phyloP scores from a whole-genome alignment of 2,329 filamentous ascomycete species.

The Elsinoe ampelina region DNA sequence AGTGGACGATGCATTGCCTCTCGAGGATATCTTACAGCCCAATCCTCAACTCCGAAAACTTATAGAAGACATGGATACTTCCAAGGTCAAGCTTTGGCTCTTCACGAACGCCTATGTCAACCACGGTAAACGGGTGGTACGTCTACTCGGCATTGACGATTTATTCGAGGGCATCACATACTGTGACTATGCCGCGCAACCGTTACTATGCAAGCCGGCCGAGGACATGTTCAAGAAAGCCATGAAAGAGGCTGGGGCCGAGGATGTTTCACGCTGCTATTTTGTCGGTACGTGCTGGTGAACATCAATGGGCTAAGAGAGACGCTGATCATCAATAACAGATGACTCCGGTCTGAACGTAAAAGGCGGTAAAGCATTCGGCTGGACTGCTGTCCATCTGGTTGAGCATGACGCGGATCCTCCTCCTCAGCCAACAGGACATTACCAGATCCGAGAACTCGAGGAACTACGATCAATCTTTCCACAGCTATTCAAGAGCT shows the following conservation, averaged over 20 bases:
- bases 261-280: conserved; percentile 63
- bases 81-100: conserved; percentile 82
- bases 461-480: conserved; percentile 67
- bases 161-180: conserved; percentile 91
- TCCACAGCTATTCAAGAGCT: conserved; percentile 70
- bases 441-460: conserved; percentile 64
- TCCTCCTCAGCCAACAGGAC: conserved; percentile 51
- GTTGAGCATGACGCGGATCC: conserved; percentile 65
- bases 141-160: conserved; percentile 71
- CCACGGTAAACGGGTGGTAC: conserved; percentile 74
- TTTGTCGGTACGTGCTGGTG: conserved; percentile 66
- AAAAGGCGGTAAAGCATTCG: conserved; percentile 62
- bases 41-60: conserved; percentile 64
- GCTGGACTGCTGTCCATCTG: conserved; percentile 80
- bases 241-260: conserved; percentile 71
- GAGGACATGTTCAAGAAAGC: conserved; percentile 77
- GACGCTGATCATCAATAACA: conserved; percentile 26
- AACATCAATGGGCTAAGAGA: background rate
- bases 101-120: conserved; percentile 94
- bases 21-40: conserved; percentile 75
- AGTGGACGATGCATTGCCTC: conserved; percentile 87
- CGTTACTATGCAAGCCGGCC: conserved; percentile 79
- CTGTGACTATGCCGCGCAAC: conserved; percentile 71
- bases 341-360: conserved; percentile 87
- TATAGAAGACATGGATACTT: conserved; percentile 71